Evolutionary conservation across 2,329 filamentous ascomycete genomes (phyloP).

Genomic region (Diaporthe humulicola): DNA sequence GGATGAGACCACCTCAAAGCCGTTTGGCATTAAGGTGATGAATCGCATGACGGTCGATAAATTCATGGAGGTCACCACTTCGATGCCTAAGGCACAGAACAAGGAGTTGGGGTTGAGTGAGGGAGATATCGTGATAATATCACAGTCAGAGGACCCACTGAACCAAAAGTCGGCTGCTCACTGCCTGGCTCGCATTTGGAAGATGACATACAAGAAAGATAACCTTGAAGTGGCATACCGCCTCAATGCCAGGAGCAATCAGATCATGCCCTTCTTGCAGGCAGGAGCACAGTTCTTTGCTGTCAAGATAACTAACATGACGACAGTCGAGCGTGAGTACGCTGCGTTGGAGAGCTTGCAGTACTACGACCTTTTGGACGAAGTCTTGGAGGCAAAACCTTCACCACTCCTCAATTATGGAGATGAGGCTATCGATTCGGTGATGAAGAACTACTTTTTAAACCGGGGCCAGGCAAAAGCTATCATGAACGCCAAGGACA

Average conservation of each 20-base stretch:
- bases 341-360: slow-evolving; percentile 90
- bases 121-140: slow-evolving; percentile 91
- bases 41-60: slow-evolving; percentile 92
- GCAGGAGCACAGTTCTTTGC: slow-evolving; percentile 80
- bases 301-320: slow-evolving; percentile 91
- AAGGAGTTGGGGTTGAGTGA: slow-evolving; percentile 82
- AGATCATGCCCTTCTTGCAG: slow-evolving; percentile 73
- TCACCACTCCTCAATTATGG: slow-evolving; percentile 88
- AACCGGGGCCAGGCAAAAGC: slow-evolving; percentile 93
- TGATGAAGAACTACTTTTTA: slow-evolving; percentile 83
- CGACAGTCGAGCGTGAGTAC: slow-evolving; percentile 94
- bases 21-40: slow-evolving; percentile 89
- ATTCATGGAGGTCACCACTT: slow-evolving; percentile 91
- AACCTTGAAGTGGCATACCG: slow-evolving; percentile 88
- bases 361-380: slow-evolving; percentile 95
- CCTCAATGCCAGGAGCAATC: slow-evolving; percentile 76
- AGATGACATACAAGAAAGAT: slow-evolving; percentile 84
- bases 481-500: slow-evolving; percentile 91
- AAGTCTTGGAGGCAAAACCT: slow-evolving; percentile 87
- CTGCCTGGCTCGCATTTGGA: slow-evolving; percentile 87
- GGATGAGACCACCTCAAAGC: slow-evolving; percentile 84
- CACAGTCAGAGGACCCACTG: slow-evolving; percentile 79
- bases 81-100: slow-evolving; percentile 78
- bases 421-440: slow-evolving; percentile 76
- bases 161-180: slow-evolving; percentile 75